Base-by-base conservation (phyloP, 768 basidiomycete genomes). In the Boletales sp. region DNA sequence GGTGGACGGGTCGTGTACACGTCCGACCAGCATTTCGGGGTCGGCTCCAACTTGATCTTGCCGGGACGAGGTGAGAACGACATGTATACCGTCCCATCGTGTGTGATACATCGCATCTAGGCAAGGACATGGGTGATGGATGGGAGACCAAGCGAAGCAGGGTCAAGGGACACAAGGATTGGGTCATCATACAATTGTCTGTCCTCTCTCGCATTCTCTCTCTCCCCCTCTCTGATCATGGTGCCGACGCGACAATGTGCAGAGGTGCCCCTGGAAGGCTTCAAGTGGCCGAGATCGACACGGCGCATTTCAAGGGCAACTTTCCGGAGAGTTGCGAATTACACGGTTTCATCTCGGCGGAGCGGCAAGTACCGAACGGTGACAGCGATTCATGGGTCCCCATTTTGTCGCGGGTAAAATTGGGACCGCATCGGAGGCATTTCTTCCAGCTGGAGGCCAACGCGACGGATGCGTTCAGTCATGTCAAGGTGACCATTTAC, bases 121-220 rank as follows among this genome's bases (percentile, higher is more conserved):
- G 90, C 24, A 85, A 84, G 63, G 87, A 95, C 60, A 99, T 99
- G 93, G 84, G 94, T 5, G 94, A 97, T 63, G 97, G 97, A 5
- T 99, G 97, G 97, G 97, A 99, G 71, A 98, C 95, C 4, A 92
- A 88, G 65, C 78, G 97, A 53, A 94, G 88, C 61, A 77, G 90
- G 46, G 74, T 72, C 38, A 78, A 78, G 47, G 91, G 79, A 35
- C 93, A 94, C 69, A 89, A 83, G 41, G 94, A 98, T 60, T 97
- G 92, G 90, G 90, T 81, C 5, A 79, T 97, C 51, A 83, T 95
- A 48, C 88, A 86, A 70, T 72, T 99, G 90, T 93, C 62, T 0
- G n/a, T 39, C 73, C 13, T 47, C 29, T 45, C 29, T 45, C 4
- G 27, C 45, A 50, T 40, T 40, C 38, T 15, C 32, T 21, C 27